Percentiles rank a stretch among this genome's conserved stretches.
These are phyloP conservation scores for Picochlorum sp. DNA, from an alignment of 139 green algal species.

Conservation along the genomic window DNA sequence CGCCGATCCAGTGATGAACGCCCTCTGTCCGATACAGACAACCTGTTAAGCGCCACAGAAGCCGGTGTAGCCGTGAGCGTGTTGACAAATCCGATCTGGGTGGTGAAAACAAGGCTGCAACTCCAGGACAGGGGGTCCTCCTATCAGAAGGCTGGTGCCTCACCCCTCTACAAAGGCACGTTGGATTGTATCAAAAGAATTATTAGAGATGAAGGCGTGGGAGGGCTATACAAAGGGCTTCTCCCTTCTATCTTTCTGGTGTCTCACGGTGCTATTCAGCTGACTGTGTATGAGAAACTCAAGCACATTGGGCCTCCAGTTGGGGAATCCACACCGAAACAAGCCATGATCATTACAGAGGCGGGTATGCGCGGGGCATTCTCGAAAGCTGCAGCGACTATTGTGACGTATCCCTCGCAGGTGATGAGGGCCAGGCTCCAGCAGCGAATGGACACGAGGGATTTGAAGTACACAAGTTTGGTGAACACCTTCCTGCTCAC, in stretches of 20 bases:
- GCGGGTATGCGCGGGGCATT: slow-evolving; percentile 57
- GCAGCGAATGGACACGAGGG: slow-evolving; percentile 61
- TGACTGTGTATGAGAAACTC: slow-evolving; percentile 93
- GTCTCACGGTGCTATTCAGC: slow-evolving; percentile 90
- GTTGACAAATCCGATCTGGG: slow-evolving; percentile 89
- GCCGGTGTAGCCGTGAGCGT: slow-evolving; percentile 68
- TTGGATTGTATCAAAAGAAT: slow-evolving; percentile 63
- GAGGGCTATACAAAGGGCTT: slow-evolving; percentile 82
- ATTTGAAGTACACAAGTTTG: slow-evolving; percentile 45
- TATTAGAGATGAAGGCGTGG: slow-evolving; percentile 62
- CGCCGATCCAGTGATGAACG: not conserved
- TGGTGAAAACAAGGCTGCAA: slow-evolving; percentile 89
- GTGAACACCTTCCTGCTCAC: slow-evolving; percentile 39
- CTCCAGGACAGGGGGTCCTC: slow-evolving; percentile 47
- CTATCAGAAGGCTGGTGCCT: slow-evolving; percentile 3
- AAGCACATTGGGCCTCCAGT: slow-evolving; percentile 37
- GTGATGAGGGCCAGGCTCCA: slow-evolving; percentile 78
- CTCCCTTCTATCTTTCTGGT: slow-evolving; percentile 79
- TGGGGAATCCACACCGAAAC: not conserved
- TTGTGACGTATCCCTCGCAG: slow-evolving; percentile 84
- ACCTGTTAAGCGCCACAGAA: slow-evolving; percentile 66
- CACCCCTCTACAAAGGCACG: slow-evolving; percentile 51
- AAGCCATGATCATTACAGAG: not conserved
- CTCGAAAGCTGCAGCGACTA: slow-evolving; percentile 79
- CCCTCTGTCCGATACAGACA: slow-evolving; percentile 36